Evolutionary conservation across 108 stramenopile species (phyloP), one percentile per base, ranked within the genome.

Genomic region (Nitzschia palea): DNA sequence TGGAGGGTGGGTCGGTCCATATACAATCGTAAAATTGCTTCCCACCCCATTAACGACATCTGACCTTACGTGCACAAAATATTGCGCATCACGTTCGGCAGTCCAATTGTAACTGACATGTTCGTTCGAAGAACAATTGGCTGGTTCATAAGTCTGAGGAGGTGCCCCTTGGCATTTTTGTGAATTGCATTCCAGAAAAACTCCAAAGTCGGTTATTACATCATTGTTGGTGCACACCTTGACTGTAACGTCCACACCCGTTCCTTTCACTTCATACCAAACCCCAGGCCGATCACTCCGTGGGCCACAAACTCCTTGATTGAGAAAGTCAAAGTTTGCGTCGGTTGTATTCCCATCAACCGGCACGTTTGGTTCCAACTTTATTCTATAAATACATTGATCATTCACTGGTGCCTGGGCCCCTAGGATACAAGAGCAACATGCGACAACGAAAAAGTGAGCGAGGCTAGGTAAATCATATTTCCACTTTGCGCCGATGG

Each of bases 61-160:
- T 36, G 73, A 74, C 22, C 73, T 65, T 28, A 74, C 73, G 30
- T 74, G 73, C n/a, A 74, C 65, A 51, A 45, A 74, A 54, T 74
- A 74, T 31, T 37, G 45, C 22, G 37, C 40, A 27, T 65, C 37
- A 9, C 45, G 26, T 53, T 61, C 45, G 17, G 65, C 73, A 32
- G 54, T 17, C 29, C 50, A 74, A 18, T 27, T 57, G 47, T 47
- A 66, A 22, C 43, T 26, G 17, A 65, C 40, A 30, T 40, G 44
- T 31, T 67, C 63, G 4, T 37, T 47, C 3, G 12, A 44, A 4
- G 31, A 50, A 28, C 73, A 74, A 32, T 54, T 26, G 37, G 58
- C 53, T 3, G 54, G 52, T 32, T 2, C 42, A 25, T 20, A 43
- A 28, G 58, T 65, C 34, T 74, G 62, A 9, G 65, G 50, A 14